Conservation (phyloP, 2,329 filamentous ascomycete genomes). For the Pseudogymnoascus sp. region DNA sequence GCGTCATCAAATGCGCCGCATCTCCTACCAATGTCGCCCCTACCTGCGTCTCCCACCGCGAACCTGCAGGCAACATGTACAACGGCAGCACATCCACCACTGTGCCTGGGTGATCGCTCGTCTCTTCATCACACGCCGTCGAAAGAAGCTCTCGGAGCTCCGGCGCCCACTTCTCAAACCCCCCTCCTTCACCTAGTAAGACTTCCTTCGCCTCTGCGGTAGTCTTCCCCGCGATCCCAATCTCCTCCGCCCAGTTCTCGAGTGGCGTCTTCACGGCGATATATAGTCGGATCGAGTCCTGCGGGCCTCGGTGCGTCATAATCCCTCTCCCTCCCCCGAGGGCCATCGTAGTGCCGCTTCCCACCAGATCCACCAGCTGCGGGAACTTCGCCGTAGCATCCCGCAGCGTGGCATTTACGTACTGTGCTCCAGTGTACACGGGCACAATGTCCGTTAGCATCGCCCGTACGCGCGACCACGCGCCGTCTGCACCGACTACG, state of each 20-base stretch:
- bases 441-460: slow-evolving; percentile 28
- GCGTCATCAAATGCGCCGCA: slow-evolving; percentile 42
- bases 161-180: slow-evolving; percentile 25
- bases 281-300: slow-evolving; percentile 23
- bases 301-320: slow-evolving; percentile 23
- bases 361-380: slow-evolving; percentile 20
- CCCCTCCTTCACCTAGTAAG: slow-evolving; percentile 19
- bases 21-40: slow-evolving; percentile 44
- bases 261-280: slow-evolving; percentile 22
- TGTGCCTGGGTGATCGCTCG: slow-evolving; percentile 10
- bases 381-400: slow-evolving; percentile 22
- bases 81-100: slow-evolving; percentile 21
- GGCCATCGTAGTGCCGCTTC: slow-evolving; percentile 24
- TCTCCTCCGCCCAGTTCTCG: slow-evolving; percentile 19
- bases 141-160: slow-evolving; percentile 24
- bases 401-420: slow-evolving; percentile 26
- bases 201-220: slow-evolving; percentile 16
- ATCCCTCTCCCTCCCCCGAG: slow-evolving; percentile 24
- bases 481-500: slow-evolving; percentile 36
- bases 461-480: slow-evolving; percentile 34
- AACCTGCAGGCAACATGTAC: slow-evolving; percentile 17
- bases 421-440: slow-evolving; percentile 34
- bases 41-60: slow-evolving; percentile 16
- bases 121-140: slow-evolving; percentile 22
- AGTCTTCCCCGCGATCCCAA: slow-evolving; percentile 14